Percentiles rank a stretch among this genome's conserved stretches.
Evolutionary conservation across 495 filamentous ascomycete species (phyloP).

Genomic region (Tuber umbilicatum): DNA sequence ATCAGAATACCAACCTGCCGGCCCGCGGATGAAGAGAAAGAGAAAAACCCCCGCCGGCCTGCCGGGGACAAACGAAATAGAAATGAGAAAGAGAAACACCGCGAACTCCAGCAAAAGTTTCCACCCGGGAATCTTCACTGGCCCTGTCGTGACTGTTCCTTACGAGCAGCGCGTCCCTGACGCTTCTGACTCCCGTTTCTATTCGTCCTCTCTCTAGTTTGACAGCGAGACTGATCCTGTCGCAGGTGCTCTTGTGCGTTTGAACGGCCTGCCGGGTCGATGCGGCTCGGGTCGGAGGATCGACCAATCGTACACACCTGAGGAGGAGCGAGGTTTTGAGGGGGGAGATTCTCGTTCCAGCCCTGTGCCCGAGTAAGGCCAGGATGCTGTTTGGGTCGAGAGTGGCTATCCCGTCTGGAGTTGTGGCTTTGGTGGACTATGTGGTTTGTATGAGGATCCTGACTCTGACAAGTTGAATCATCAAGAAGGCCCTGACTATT

Average conservation of each 20-base stretch:
- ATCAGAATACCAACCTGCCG: not conserved
- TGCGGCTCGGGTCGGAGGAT: not conserved
- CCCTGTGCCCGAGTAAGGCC: not conserved
- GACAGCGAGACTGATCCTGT: not conserved
- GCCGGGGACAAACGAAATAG: not conserved
- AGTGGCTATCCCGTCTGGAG: not conserved
- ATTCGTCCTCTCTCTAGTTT: not conserved
- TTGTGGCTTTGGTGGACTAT: not conserved
- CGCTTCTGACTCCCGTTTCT: not conserved
- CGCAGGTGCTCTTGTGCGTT: not conserved
- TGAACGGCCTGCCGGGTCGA: not conserved
- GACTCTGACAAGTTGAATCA: not conserved
- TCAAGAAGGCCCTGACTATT: not conserved
- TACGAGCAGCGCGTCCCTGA: not conserved
- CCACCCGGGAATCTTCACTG: not conserved
- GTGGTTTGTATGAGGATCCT: not conserved
- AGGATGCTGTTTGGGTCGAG: not conserved
- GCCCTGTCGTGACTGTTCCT: not conserved
- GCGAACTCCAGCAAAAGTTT: not conserved
- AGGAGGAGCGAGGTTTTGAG: accelerated
- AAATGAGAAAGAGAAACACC: not conserved
- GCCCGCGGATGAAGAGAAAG: too few relatives aligned
- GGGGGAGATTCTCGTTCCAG: not conserved
- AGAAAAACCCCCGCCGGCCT: not conserved
- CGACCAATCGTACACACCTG: not conserved